Conservation (phyloP, 768 basidiomycete species). For the Lactarius quietus region DNA sequence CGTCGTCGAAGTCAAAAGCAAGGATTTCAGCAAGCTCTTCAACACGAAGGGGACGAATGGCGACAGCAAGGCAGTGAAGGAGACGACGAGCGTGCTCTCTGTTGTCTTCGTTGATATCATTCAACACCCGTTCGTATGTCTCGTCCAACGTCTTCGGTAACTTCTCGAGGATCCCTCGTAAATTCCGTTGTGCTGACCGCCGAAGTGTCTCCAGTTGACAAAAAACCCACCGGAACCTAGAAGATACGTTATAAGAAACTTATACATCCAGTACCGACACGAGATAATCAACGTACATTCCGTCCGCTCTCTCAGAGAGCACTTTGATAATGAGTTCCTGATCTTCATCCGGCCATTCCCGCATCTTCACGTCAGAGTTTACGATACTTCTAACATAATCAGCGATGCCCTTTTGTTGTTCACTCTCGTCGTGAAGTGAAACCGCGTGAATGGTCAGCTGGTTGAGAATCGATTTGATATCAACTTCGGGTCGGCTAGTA, state of each 20-base stretch:
- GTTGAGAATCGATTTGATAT: neutral
- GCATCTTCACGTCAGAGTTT: neutral
- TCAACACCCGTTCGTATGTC: neutral
- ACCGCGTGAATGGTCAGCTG: neutral
- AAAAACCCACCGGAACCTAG: neutral
- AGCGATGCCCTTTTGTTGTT: neutral
- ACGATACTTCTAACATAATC: neutral
- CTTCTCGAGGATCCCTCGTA: neutral
- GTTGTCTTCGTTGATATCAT: neutral
- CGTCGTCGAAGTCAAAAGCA: neutral
- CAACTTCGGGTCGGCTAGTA: neutral
- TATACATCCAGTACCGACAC: neutral
- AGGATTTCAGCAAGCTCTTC: conserved; percentile 1
- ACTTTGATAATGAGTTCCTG: neutral
- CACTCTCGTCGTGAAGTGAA: neutral
- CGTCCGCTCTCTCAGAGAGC: neutral
- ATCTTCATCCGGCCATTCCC: neutral
- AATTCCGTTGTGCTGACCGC: neutral
- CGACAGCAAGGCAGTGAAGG: conserved; percentile 5
- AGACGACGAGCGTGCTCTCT: neutral
- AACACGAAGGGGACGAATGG: neutral
- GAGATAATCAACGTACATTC: neutral
- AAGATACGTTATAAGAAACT: neutral
- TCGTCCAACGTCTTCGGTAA: conserved; percentile 3
- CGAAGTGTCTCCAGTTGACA: conserved; percentile 3